Conservation (phyloP, 345 rosid genomes). For the Citrus hindsii region DNA sequence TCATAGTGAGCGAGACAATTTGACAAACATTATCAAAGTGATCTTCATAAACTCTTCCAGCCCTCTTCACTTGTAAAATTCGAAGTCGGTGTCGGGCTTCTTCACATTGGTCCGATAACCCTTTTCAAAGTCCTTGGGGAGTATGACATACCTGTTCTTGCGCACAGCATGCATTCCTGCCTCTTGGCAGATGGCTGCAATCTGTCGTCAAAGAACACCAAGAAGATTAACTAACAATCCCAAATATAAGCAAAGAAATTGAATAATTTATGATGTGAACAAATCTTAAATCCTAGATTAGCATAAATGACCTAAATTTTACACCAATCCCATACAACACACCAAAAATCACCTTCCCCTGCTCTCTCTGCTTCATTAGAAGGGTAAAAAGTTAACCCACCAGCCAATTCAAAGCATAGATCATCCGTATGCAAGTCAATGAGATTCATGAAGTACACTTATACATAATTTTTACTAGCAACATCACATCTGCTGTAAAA, state of each 20-base stretch:
- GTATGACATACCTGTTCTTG: slow-evolving; percentile 93
- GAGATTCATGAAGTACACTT: background rate
- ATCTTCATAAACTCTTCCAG: background rate
- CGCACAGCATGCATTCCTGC: slow-evolving; percentile 99
- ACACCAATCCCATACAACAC: background rate
- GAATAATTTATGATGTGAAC: background rate
- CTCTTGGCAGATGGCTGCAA: slow-evolving; percentile 97
- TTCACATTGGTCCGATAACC: slow-evolving; percentile 97
- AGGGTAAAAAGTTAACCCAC: background rate
- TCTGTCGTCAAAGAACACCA: slow-evolving; percentile 36
- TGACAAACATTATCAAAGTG: background rate
- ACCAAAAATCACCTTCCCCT: background rate
- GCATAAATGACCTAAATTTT: background rate
- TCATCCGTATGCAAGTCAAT: background rate
- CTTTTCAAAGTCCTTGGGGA: slow-evolving; percentile 97
- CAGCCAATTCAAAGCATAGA: background rate
- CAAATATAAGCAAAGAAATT: background rate
- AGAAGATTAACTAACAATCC: background rate
- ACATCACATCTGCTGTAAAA: background rate
- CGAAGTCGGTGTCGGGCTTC: slow-evolving; percentile 98
- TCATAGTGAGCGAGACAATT: background rate
- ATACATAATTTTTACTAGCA: background rate
- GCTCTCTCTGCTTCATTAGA: background rate
- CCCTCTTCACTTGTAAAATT: slow-evolving; percentile 75
- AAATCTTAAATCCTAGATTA: background rate